Evolutionary conservation across 176 grass and related monocot species (phyloP).

Genomic region (bread wheat (Triticum aestivum)): DNA sequence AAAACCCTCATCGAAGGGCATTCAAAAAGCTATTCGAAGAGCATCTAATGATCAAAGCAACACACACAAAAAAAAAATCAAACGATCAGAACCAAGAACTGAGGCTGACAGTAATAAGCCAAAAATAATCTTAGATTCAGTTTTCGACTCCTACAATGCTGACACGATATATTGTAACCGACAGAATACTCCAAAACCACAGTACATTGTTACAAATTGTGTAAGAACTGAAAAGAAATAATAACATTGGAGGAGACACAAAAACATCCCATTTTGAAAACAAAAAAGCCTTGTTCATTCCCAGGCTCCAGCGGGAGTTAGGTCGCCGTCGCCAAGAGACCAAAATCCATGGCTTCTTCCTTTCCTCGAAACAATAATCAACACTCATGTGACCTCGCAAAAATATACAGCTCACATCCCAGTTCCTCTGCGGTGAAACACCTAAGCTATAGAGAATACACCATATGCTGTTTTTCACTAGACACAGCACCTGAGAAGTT

Average conservation of each 20-base stretch:
- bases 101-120: neutral
- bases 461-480: slow-evolving; percentile 8
- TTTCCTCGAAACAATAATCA: slow-evolving; percentile 52
- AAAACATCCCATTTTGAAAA: slow-evolving; percentile 41
- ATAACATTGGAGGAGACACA: slow-evolving; percentile 47
- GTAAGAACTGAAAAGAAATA: slow-evolving; percentile 53
- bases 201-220: slow-evolving; percentile 60
- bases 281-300: slow-evolving; percentile 57
- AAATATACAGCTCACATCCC: slow-evolving; percentile 64
- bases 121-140: slow-evolving; percentile 7
- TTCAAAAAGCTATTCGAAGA: too few relatives aligned
- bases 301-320: slow-evolving; percentile 35
- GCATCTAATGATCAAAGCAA: too few relatives aligned
- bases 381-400: slow-evolving; percentile 64
- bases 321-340: slow-evolving; percentile 9
- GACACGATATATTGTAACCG: slow-evolving; percentile 46
- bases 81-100: too few relatives aligned
- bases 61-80: neutral
- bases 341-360: slow-evolving; percentile 67
- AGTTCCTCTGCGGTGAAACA: slow-evolving; percentile 47
- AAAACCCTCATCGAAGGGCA: too few relatives aligned
- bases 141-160: slow-evolving; percentile 36
- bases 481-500: slow-evolving; percentile 35
- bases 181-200: slow-evolving; percentile 44
- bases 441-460: slow-evolving; percentile 54